Base-by-base conservation (phyloP, 2,329 filamentous ascomycete species). In the Pseudogymnoascus sp. region DNA sequence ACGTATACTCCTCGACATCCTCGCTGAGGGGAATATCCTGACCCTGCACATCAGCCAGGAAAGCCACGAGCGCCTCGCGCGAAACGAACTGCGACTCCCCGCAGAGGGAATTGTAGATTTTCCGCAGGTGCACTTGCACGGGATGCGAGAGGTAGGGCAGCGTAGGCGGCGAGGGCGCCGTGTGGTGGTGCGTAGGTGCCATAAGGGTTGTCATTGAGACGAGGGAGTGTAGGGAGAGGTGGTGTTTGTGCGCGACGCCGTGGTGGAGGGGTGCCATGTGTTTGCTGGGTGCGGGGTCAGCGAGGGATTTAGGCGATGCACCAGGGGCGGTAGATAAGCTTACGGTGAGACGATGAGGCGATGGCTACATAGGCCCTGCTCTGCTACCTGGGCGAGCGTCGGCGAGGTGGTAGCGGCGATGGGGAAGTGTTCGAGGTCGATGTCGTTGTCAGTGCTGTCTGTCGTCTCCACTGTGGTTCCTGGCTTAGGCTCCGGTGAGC, bases 41-140 rank as follows among this genome's bases (percentile, higher is more conserved):
- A 4, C 66, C 78, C 68, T 87, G 84, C 1, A 76, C 76, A 1
- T 73, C 69, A 36, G 75, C 73, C n/a, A 87, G 71, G 70, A 86
- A 87, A 4, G 69, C 68, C 31, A 72, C 69, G 62, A 87, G 79
- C 33, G 74, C 74, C 7, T 76, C 74, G 13, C 73, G 71, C 3
- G 76, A 70, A 9, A 82, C 67, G 1, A 65, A 69, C 38, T 65
- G 67, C 28, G 74, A 71, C 0, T 62, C 33, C 1, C 75, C 72
- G 15, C 80, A 76, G 35, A 84, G 66, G 0, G 75, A 71, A 35
- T 80, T 72, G 69, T 80, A 87, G 31, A 84, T 71, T 44, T 73
- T 74, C 62, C 77, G 73, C 21, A 87, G 72, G 61, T 80, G 77
- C 31, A 75, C 77, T 66, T 79, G 78, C 64, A 85, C 79, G 26